Percentiles rank a stretch among this genome's conserved stretches.
Evolutionary conservation across 2,329 filamentous ascomycete species (phyloP).

Genomic region (Beauveria sp.): DNA sequence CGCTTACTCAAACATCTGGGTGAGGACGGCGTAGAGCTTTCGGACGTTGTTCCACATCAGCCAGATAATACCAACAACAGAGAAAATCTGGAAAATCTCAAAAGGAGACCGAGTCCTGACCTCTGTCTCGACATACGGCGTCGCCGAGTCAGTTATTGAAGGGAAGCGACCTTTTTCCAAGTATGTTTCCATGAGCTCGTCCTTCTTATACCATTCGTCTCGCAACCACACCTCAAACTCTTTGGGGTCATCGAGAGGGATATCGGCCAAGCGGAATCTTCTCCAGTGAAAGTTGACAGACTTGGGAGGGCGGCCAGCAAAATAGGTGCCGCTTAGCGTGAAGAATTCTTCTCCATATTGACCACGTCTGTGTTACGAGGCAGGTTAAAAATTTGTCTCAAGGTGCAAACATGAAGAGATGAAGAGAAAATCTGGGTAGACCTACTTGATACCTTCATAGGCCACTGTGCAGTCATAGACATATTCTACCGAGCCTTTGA

Average conservation of each 20-base stretch:
- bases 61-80: constrained; percentile 37
- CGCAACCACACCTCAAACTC: constrained; percentile 80
- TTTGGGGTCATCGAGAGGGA: constrained; percentile 67
- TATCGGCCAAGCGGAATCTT: constrained; percentile 70
- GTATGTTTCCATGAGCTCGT: constrained; percentile 79
- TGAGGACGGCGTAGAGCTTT: constrained; percentile 17
- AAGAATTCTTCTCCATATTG: constrained; percentile 88
- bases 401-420: too few relatives aligned
- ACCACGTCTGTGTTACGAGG: constrained; percentile 49
- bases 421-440: constrained; percentile 19
- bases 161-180: constrained; percentile 73
- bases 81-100: constrained; percentile 49
- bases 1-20: constrained; percentile 1
- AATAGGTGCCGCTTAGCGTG: constrained; percentile 77
- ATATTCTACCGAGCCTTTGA: constrained; percentile 69
- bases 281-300: constrained; percentile 98
- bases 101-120: constrained; percentile 46
- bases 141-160: constrained; percentile 45
- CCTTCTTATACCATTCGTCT: constrained; percentile 87
- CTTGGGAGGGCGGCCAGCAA: constrained; percentile 81
- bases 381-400: background rate
- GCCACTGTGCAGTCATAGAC: constrained; percentile 91
- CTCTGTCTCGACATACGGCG: constrained; percentile 49
- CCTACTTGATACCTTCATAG: constrained; percentile 88
- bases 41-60: constrained; percentile 34